Conservation (phyloP, 345 rosid genomes). For the Populus simonii region DNA sequence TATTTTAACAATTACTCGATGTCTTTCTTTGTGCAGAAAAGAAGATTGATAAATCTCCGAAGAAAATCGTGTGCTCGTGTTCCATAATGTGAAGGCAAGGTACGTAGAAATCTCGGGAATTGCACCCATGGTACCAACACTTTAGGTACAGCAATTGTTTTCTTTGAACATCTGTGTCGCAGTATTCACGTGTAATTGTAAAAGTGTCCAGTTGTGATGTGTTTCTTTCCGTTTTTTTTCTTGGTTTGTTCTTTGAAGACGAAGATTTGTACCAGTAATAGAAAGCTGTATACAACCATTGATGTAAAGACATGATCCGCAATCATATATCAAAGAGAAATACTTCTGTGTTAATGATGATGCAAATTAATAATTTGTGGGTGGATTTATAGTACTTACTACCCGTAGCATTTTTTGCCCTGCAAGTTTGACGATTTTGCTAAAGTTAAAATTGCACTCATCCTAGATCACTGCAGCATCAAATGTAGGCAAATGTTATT, state of each 20-base stretch:
- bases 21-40: conserved; percentile 56
- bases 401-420: neutral
- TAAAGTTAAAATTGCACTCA: neutral
- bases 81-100: conserved; percentile 57
- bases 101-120: conserved; percentile 24
- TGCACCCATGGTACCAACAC: conserved; percentile 27
- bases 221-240: neutral
- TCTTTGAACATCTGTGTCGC: conserved; percentile 21
- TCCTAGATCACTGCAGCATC: neutral
- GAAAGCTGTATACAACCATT: conserved; percentile 35
- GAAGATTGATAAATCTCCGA: conserved; percentile 71
- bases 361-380: conserved; percentile 6
- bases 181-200: conserved; percentile 18
- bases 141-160: conserved; percentile 41
- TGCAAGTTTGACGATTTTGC: neutral
- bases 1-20: conserved; percentile 7
- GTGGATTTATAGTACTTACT: neutral
- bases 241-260: conserved; percentile 7
- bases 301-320: conserved; percentile 27
- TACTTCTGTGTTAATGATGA: conserved; percentile 10
- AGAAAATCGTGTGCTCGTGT: conserved; percentile 76
- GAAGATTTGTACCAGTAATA: conserved; percentile 19
- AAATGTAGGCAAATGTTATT: neutral
- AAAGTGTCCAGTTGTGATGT: conserved; percentile 15
- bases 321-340: conserved; percentile 24